These are phyloP conservation scores for Lachancea thermotolerans DNA, from an alignment of 805 yeast species.

Conservation along the genomic window DNA sequence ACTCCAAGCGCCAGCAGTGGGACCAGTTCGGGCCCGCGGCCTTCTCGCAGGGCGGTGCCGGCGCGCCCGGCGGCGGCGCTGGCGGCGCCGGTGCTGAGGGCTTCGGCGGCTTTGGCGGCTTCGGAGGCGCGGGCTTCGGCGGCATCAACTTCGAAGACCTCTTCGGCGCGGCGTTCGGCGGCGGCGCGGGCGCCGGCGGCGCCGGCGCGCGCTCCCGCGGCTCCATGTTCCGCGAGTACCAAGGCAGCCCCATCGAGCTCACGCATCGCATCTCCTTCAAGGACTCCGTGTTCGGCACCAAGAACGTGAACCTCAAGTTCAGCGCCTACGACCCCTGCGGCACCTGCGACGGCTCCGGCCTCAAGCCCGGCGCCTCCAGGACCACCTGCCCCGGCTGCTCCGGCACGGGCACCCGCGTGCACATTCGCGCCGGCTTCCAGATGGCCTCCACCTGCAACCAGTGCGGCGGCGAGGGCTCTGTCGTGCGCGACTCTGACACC, in stretches of 20 bases:
- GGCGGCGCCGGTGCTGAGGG: slow-evolving; percentile 33
- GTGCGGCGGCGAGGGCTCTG: slow-evolving; percentile 87
- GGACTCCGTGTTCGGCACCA: slow-evolving; percentile 79
- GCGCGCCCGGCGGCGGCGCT: slow-evolving; percentile 45
- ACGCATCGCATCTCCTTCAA: slow-evolving; percentile 68
- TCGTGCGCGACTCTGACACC: slow-evolving; percentile 56
- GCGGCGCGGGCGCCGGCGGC: slow-evolving; percentile 33
- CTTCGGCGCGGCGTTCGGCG: slow-evolving; percentile 49
- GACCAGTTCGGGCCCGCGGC: slow-evolving; percentile 91
- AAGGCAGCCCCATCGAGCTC: slow-evolving; percentile 85
- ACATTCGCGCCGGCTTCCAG: slow-evolving; percentile 87
- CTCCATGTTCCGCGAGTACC: slow-evolving; percentile 55
- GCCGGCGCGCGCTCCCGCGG: slow-evolving; percentile 28
- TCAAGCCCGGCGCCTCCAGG: slow-evolving; percentile 64
- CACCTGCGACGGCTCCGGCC: slow-evolving; percentile 79
- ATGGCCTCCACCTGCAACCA: slow-evolving; percentile 88
- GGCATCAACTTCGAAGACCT: slow-evolving; percentile 55
- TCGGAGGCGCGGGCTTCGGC: slow-evolving; percentile 41
- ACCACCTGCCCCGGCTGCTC: slow-evolving; percentile 81
- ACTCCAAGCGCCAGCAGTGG: slow-evolving; percentile 76
- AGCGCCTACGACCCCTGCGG: slow-evolving; percentile 69
- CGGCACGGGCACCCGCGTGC: slow-evolving; percentile 89
- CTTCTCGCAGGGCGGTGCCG: slow-evolving; percentile 54
- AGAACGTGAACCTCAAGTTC: slow-evolving; percentile 57
- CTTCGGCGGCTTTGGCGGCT: slow-evolving; percentile 35